Percentiles rank a stretch among this genome's conserved stretches.
phyloP scores from a whole-genome alignment of 768 basidiomycete genomes.

The Mycena galopus region DNA sequence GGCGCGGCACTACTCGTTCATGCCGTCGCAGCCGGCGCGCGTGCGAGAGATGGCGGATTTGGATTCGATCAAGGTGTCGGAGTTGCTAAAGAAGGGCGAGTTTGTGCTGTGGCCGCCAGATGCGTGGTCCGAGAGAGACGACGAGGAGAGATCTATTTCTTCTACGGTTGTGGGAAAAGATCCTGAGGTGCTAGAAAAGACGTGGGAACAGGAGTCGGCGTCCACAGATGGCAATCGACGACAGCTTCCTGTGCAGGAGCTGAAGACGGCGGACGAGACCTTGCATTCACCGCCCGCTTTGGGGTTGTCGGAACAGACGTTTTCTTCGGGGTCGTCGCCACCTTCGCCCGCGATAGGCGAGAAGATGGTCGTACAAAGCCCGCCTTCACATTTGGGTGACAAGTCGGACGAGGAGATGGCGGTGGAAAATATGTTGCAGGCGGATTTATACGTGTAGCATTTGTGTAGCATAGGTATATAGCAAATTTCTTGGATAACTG shows the following conservation, averaged over 20 bases:
- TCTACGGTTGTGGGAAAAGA: not conserved
- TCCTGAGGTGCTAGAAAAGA: not conserved
- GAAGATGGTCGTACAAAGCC: too few species aligned
- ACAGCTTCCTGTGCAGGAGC: too few species aligned
- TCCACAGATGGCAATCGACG: too few species aligned
- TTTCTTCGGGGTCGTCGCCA: too few species aligned
- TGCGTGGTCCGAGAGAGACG: constrained; percentile 11
- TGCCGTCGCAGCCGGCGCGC: constrained; percentile 54
- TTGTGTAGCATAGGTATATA: too few species aligned
- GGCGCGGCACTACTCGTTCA: constrained; percentile 56
- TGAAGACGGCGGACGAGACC: too few species aligned
- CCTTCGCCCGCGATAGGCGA: too few species aligned
- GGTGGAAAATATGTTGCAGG: constrained; percentile 25
- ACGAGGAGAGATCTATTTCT: not conserved
- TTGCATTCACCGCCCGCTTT: too few species aligned
- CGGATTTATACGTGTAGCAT: not conserved
- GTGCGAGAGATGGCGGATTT: constrained; percentile 60
- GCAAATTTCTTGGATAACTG: not conserved
- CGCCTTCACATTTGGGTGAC: too few species aligned
- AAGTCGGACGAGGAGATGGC: constrained; percentile 15
- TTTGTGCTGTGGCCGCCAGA: constrained; percentile 62
- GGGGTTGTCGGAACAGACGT: too few species aligned
- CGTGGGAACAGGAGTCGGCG: not conserved
- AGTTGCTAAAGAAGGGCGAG: constrained; percentile 57
- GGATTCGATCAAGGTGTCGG: constrained; percentile 61